A percentile compares a stretch with the other conserved stretches of the same genome.
Evolutionary conservation across 495 filamentous ascomycete species (phyloP).

Genomic region (Aspergillus ostianus): DNA sequence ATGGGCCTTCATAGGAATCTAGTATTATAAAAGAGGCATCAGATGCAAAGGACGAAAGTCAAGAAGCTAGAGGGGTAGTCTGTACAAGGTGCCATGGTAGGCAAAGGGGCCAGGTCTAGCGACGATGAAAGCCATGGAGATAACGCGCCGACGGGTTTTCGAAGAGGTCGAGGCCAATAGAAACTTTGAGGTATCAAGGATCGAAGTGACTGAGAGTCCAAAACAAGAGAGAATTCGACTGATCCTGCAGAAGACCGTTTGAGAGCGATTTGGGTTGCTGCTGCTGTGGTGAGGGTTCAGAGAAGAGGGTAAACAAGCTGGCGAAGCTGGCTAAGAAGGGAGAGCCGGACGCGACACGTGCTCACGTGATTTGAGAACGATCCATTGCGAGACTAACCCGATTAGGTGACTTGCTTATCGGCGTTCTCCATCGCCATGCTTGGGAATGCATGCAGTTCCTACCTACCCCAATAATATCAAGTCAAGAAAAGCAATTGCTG

Average conservation of each 20-base stretch:
- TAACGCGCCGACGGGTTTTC: constrained; percentile 17
- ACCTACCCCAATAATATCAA: too few relatives aligned
- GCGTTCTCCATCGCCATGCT: too few relatives aligned
- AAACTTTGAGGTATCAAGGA: constrained; percentile 14
- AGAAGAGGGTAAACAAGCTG: background rate
- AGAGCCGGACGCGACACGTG: background rate
- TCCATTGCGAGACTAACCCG: too few relatives aligned
- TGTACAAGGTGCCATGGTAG: constrained; percentile 36
- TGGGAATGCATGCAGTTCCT: too few relatives aligned
- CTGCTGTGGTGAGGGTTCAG: background rate
- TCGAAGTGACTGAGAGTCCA: constrained; percentile 8
- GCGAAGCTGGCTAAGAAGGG: background rate
- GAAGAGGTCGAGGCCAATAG: constrained; percentile 23
- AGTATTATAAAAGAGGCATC: constrained; percentile 7
- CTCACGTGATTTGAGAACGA: too few relatives aligned
- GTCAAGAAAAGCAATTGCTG: too few relatives aligned
- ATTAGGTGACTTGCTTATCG: too few relatives aligned
- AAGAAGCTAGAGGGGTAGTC: constrained; percentile 29
- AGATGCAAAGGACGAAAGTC: constrained; percentile 20
- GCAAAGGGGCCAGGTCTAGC: constrained; percentile 30
- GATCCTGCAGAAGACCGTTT: constrained; percentile 18
- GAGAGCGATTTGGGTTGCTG: constrained; percentile 6
- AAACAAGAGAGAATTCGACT: constrained; percentile 4
- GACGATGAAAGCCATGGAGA: constrained; percentile 17
- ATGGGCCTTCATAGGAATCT: background rate